Conservation (phyloP, 345 rosid genomes). For the Leavenworthia alabamica region DNA sequence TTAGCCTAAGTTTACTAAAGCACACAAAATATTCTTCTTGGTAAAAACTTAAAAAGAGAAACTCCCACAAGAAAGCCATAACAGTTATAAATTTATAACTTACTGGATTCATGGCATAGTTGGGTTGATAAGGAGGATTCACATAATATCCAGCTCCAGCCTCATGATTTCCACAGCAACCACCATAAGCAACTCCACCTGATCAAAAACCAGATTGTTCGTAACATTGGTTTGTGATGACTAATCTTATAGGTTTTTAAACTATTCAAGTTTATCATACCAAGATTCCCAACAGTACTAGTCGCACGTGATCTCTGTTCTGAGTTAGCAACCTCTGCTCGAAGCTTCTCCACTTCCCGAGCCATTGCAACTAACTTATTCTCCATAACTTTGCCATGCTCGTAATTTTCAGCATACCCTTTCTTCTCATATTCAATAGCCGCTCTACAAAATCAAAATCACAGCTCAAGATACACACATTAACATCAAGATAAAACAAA, state of each 20-base stretch:
- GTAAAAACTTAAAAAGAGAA: too few species aligned
- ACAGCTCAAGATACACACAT: background rate
- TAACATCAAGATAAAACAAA: background rate
- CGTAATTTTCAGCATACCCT: slow-evolving; percentile 91
- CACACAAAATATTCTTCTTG: too few species aligned
- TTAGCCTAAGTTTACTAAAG: background rate
- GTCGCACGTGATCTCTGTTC: slow-evolving; percentile 61
- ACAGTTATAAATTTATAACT: too few species aligned
- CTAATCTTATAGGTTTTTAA: background rate
- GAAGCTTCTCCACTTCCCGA: slow-evolving; percentile 89
- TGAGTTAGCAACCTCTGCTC: slow-evolving; percentile 83
- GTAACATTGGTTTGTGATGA: slow-evolving; percentile 11
- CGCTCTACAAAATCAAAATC: slow-evolving; percentile 41
- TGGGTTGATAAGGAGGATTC: slow-evolving; percentile 56
- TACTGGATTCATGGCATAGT: slow-evolving; percentile 78
- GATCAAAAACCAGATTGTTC: background rate
- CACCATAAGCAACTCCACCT: slow-evolving; percentile 53
- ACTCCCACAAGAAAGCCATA: too few species aligned
- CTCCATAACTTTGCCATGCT: slow-evolving; percentile 89
- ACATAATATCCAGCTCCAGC: slow-evolving; percentile 56
- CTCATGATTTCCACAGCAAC: slow-evolving; percentile 60
- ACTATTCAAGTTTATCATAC: slow-evolving; percentile 30
- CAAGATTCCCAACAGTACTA: slow-evolving; percentile 50
- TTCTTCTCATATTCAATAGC: slow-evolving; percentile 95
- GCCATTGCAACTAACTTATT: slow-evolving; percentile 88